Evolutionary conservation across 176 grass and related monocot species (phyloP).

Genomic region (Canna indica): DNA sequence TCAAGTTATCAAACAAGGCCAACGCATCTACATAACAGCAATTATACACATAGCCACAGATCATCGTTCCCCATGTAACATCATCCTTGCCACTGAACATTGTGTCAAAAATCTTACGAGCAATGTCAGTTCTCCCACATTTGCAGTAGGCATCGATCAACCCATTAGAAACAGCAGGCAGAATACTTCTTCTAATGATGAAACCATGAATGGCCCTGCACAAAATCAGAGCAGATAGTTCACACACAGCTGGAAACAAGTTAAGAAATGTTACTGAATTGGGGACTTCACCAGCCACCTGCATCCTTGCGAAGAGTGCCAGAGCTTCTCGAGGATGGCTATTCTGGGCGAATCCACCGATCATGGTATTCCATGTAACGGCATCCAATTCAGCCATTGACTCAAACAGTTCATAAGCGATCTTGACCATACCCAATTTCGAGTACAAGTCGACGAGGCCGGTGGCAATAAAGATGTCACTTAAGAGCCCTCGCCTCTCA

Average conservation of each 20-base stretch:
- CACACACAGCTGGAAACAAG: slow-evolving; percentile 42
- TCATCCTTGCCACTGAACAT: slow-evolving; percentile 42
- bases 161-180: slow-evolving; percentile 38
- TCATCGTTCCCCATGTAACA: slow-evolving; percentile 64
- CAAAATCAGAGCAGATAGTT: slow-evolving; percentile 26
- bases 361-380: slow-evolving; percentile 63
- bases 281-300: slow-evolving; percentile 26
- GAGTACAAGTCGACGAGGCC: slow-evolving; percentile 50
- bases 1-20: slow-evolving; percentile 47
- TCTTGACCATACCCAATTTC: slow-evolving; percentile 35
- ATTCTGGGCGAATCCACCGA: slow-evolving; percentile 34
- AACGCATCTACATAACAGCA: slow-evolving; percentile 40
- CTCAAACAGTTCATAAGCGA: slow-evolving; percentile 65
- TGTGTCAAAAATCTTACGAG: slow-evolving; percentile 40
- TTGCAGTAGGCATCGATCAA: slow-evolving; percentile 61
- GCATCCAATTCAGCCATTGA: slow-evolving; percentile 40
- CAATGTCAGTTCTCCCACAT: slow-evolving; percentile 30
- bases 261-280: slow-evolving; percentile 52
- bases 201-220: slow-evolving; percentile 52
- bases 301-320: slow-evolving; percentile 49
- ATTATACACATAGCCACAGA: slow-evolving; percentile 55
- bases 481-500: slow-evolving; percentile 24
- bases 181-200: slow-evolving; percentile 30
- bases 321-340: slow-evolving; percentile 31
- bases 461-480: slow-evolving; percentile 63